Evolutionary conservation across 768 basidiomycete genomes (phyloP).

Genomic region (Kwoniella newhampshirensis): DNA sequence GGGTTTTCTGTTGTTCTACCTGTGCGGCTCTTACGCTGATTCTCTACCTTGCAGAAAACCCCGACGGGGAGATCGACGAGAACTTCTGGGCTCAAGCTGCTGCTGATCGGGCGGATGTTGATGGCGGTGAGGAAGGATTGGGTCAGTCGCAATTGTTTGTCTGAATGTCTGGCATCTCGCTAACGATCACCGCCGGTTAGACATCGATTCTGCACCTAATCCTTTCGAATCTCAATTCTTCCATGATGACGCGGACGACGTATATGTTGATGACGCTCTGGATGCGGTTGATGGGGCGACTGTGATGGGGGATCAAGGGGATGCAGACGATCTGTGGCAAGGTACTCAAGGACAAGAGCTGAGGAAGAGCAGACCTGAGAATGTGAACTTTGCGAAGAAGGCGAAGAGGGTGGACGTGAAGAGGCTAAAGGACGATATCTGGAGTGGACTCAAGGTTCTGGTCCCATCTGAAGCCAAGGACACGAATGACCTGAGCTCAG

Average conservation of each 20-base stretch:
- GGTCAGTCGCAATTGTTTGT: slow-evolving; percentile 1
- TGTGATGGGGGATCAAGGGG: slow-evolving; percentile 61
- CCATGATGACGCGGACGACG: slow-evolving; percentile 80
- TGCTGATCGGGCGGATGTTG: slow-evolving; percentile 67
- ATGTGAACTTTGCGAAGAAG: slow-evolving; percentile 88
- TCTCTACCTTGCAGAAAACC: slow-evolving; percentile 54
- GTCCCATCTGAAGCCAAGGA: slow-evolving; percentile 55
- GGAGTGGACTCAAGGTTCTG: slow-evolving; percentile 80
- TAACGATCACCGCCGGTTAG: too few species aligned
- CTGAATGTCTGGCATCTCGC: neutral
- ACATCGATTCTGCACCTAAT: slow-evolving; percentile 53
- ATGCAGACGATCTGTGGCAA: slow-evolving; percentile 87
- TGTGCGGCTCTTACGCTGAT: neutral
- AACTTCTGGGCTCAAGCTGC: slow-evolving; percentile 97
- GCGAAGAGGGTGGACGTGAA: slow-evolving; percentile 96
- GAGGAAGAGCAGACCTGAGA: slow-evolving; percentile 78
- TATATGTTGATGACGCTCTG: slow-evolving; percentile 60
- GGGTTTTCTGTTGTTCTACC: neutral
- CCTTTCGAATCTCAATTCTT: slow-evolving; percentile 98
- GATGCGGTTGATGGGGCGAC: slow-evolving; percentile 32
- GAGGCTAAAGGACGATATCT: slow-evolving; percentile 96
- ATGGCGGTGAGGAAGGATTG: slow-evolving; percentile 64
- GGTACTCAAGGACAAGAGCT: slow-evolving; percentile 69
- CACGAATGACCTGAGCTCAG: slow-evolving; percentile 38
- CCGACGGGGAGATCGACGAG: slow-evolving; percentile 87